Evolutionary conservation across 306 rosid species (phyloP).

Genomic region (Prunus persica): DNA sequence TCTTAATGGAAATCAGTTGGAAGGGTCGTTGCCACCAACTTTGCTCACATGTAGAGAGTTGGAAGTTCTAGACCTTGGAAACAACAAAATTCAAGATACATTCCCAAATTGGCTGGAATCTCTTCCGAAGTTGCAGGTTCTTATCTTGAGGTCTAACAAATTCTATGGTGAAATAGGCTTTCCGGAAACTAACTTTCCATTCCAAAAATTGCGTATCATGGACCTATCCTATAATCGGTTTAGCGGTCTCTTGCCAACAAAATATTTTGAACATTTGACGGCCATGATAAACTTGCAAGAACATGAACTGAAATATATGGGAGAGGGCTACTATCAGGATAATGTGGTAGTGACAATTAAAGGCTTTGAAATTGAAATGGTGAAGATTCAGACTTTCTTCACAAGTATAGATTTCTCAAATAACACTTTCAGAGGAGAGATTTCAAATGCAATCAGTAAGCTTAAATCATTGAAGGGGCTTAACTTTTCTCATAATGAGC

Average conservation of each 20-base stretch:
- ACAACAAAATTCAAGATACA: neutral
- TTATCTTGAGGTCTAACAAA: neutral
- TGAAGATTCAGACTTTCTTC: neutral
- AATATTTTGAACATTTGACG: neutral
- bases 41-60: neutral
- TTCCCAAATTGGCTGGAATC: neutral
- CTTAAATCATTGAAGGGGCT: neutral
- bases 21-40: neutral
- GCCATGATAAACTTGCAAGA: neutral
- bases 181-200: neutral
- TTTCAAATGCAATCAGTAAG: neutral
- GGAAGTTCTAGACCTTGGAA: no score
- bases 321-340: neutral
- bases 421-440: neutral
- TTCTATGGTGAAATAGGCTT: neutral
- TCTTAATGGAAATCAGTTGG: constrained; percentile 6
- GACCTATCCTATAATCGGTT: neutral
- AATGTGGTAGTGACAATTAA: neutral
- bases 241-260: neutral
- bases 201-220: neutral
- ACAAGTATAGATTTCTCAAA: neutral
- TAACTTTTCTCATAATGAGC: neutral
- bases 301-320: neutral
- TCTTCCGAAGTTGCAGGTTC: neutral
- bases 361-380: neutral